Evolutionary conservation across 257 asterid species (phyloP).

Genomic region (Solanum piurae): DNA sequence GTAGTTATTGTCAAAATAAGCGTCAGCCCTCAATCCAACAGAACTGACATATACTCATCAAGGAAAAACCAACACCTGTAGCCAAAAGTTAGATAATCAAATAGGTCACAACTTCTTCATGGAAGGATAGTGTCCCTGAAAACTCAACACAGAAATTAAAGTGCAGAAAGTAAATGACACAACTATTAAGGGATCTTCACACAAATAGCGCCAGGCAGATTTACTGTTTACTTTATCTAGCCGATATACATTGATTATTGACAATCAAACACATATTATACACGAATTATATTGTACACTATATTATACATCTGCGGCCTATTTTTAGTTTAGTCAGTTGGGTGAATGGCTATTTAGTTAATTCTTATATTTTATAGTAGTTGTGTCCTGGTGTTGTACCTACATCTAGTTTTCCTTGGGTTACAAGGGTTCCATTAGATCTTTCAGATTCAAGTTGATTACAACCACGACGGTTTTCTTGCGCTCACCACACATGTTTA

Average conservation of each 20-base stretch:
- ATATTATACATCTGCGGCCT: not conserved
- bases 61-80: constrained; percentile 1
- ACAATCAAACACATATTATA: not conserved
- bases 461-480: not conserved
- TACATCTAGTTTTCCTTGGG: not conserved
- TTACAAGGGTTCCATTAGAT: not conserved
- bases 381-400: not conserved
- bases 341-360: not conserved
- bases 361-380: not conserved
- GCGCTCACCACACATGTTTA: not conserved
- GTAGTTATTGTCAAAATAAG: not conserved
- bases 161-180: not conserved
- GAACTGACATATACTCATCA: constrained; percentile 8
- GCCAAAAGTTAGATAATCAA: not conserved
- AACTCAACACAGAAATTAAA: not conserved
- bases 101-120: not conserved
- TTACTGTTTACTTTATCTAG: not conserved
- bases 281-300: not conserved
- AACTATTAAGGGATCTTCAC: not conserved
- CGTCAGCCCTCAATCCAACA: not conserved
- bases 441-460: not conserved
- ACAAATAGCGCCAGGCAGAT: not conserved
- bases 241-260: not conserved
- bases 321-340: not conserved
- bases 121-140: not conserved